Evolutionary conservation across 352 stramenopile species (phyloP), one percentile per base, ranked within the genome.

Genomic region (Phytophthora podocarpi): DNA sequence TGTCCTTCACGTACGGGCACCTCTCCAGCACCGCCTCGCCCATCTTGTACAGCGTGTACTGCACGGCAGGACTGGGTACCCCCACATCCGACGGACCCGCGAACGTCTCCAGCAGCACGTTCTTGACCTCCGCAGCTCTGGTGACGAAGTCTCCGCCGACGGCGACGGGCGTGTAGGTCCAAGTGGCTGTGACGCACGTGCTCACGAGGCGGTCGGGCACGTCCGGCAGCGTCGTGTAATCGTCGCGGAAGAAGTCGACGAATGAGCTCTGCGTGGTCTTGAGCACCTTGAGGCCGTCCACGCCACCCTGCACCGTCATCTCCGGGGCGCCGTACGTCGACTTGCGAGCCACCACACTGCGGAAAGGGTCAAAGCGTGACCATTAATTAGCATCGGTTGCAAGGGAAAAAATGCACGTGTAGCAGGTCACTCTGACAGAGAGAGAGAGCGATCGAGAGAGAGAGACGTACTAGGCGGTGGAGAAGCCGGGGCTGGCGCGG

Each of bases 211-310:
- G 80, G 58, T 96, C 86, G 16, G 82, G 75, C 55, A 81, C 78
- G 47, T 95, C 86, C 10, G 72, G 78, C 24, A 95, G 75, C 36
- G 85, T 91, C 60, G 89, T 90, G 72, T 84, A 91, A 7, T 79
- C 75, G 65, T 95, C 85, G 39, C 78, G 80, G 70, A 94, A 91
- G 60, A 96, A 97, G 53, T 92, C 66, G 24, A 90, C 80, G 58
- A 97, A 96, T 51, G 81, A 76, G 67, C 81, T 92, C 77, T 97
- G 88, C 39, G 89, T 91, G 30, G 89, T 97, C 78, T 97, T 97
- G 55, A 97, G 85, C 50, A 96, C 81, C 42, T 84, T 89, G 50
- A 95, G 79, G 16, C 74, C 79, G 39, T 82, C 69, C 10, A 92
- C 65, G 26, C 82, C 82, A 18, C 80, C 78, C 39, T 81, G 66